These are phyloP conservation scores for Colletotrichum phormii DNA, from an alignment of 2,329 filamentous ascomycete species.

Conservation along the genomic window DNA sequence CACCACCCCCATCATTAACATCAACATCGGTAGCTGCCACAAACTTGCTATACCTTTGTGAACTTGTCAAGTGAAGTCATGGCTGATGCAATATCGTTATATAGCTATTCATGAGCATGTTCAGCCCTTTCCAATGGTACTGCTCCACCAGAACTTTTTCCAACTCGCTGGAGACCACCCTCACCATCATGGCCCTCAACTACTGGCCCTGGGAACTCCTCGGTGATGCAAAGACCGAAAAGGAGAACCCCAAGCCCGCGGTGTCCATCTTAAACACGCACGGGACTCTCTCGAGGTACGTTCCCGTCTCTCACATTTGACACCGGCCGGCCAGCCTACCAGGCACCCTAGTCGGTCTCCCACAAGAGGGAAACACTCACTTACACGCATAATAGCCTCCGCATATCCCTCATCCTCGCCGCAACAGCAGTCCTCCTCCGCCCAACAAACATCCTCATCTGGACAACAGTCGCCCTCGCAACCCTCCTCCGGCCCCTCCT, in stretches of 20 bases:
- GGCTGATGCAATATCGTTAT: no score
- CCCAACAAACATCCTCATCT: slow-evolving; percentile 90
- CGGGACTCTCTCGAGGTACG: slow-evolving; percentile 43
- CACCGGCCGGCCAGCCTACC: neutral
- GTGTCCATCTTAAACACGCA: slow-evolving; percentile 42
- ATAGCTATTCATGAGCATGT: slow-evolving; percentile 76
- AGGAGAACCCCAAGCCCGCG: slow-evolving; percentile 53
- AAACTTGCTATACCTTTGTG: no score
- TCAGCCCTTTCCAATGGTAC: slow-evolving; percentile 97
- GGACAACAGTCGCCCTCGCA: slow-evolving; percentile 71
- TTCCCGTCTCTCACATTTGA: neutral
- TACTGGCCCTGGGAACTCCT: slow-evolving; percentile 89
- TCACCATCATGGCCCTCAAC: slow-evolving; percentile 83
- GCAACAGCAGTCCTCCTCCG: slow-evolving; percentile 86
- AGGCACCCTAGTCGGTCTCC: no score
- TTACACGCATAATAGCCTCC: slow-evolving; percentile 43
- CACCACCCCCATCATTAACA: no score
- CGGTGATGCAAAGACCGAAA: slow-evolving; percentile 50
- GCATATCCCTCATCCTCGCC: slow-evolving; percentile 78
- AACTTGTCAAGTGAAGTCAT: no score
- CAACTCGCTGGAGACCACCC: slow-evolving; percentile 90
- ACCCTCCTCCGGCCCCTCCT: slow-evolving; percentile 57
- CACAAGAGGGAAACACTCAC: neutral
- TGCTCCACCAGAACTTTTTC: slow-evolving; percentile 93
- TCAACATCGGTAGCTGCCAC: no score